phyloP scores from a whole-genome alignment of 2,329 filamentous ascomycete species.

The Fusarium bactridioides region DNA sequence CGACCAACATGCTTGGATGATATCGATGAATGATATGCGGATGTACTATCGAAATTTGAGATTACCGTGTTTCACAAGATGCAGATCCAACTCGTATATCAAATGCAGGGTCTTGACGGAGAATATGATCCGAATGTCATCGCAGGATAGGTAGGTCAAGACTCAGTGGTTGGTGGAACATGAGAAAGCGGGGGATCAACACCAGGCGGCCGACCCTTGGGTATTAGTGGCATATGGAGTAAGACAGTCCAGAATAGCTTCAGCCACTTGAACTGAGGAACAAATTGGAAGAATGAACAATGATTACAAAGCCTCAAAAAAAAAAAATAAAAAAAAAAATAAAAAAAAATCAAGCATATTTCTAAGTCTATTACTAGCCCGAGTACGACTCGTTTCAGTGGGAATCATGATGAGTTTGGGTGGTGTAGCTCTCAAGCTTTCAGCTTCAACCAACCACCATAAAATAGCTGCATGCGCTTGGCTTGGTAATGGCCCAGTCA shows the following conservation, averaged over 20 bases:
- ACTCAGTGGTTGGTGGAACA: slow-evolving; percentile 9
- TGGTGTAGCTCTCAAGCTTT: neutral
- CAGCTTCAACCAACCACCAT: neutral
- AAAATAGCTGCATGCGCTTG: slow-evolving; percentile 11
- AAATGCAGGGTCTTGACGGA: neutral
- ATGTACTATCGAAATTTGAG: neutral
- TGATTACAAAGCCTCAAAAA: neutral
- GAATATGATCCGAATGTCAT: neutral
- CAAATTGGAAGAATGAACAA: neutral
- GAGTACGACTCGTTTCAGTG: neutral
- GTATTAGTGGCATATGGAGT: neutral
- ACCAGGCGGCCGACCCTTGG: slow-evolving; percentile 26
- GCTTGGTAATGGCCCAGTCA: slow-evolving; percentile 39
- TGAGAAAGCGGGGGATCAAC: slow-evolving; percentile 10
- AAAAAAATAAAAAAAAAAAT: too few relatives aligned
- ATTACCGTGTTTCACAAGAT: neutral
- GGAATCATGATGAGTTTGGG: neutral
- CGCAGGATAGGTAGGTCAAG: neutral
- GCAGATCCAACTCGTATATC: neutral
- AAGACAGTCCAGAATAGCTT: neutral
- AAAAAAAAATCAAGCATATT: neutral
- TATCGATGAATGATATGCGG: neutral
- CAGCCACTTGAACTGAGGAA: slow-evolving; percentile 1
- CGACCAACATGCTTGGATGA: neutral
- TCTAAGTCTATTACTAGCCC: neutral